Evolutionary conservation across 2,329 filamentous ascomycete species (phyloP).

Genomic region (Epichloe hybrida): DNA sequence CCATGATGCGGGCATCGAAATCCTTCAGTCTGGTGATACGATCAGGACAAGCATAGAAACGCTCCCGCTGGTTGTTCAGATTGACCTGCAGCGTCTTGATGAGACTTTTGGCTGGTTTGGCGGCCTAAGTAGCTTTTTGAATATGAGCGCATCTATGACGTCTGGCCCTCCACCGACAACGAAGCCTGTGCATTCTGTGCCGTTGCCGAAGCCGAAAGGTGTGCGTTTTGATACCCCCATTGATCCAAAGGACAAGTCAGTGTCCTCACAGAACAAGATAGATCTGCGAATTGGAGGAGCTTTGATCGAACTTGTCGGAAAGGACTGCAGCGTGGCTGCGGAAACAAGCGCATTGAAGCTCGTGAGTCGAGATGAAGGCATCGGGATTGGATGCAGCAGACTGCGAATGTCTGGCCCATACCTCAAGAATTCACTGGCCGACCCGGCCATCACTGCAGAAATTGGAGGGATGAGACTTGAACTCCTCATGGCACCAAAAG

Average conservation of each 20-base stretch:
- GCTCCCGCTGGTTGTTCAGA: slow-evolving; percentile 58
- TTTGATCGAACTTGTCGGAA: slow-evolving; percentile 62
- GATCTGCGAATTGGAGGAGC: slow-evolving; percentile 67
- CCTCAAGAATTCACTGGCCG: slow-evolving; percentile 34
- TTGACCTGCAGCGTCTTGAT: slow-evolving; percentile 72
- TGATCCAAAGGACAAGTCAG: slow-evolving; percentile 32
- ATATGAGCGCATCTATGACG: slow-evolving; percentile 72
- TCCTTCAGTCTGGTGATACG: slow-evolving; percentile 30
- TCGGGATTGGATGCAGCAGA: slow-evolving; percentile 62
- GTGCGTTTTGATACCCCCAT: slow-evolving; percentile 45
- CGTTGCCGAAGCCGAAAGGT: slow-evolving; percentile 34
- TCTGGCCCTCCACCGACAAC: slow-evolving; percentile 48
- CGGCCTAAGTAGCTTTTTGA: slow-evolving; percentile 80
- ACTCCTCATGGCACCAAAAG: slow-evolving; percentile 58
- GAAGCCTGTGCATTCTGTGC: slow-evolving; percentile 23
- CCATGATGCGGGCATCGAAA: slow-evolving; percentile 42
- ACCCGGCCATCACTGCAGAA: slow-evolving; percentile 49
- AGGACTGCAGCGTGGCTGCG: slow-evolving; percentile 58
- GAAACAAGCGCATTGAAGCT: slow-evolving; percentile 74
- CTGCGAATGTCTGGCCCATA: slow-evolving; percentile 64
- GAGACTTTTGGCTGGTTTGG: slow-evolving; percentile 83
- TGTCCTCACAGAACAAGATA: slow-evolving; percentile 47
- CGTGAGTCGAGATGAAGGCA: slow-evolving; percentile 57
- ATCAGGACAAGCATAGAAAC: slow-evolving; percentile 55
- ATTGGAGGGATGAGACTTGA: slow-evolving; percentile 56